Percentiles rank a stretch among this genome's conserved stretches.
Evolutionary conservation across 345 rosid species (phyloP).

Genomic region (Physaria fendleri): DNA sequence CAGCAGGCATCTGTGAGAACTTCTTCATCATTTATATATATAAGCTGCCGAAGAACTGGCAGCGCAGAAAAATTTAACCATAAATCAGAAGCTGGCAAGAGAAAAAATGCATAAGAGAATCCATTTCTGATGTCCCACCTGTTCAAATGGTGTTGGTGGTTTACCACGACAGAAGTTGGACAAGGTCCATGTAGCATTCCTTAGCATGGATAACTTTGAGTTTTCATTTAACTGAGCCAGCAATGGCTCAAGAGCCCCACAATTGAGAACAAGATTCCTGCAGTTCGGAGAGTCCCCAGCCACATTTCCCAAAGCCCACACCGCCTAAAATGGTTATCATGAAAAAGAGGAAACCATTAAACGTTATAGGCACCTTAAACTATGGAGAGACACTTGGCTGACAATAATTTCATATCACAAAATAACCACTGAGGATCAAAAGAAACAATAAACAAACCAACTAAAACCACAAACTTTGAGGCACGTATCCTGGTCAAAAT

Average conservation of each 20-base stretch:
- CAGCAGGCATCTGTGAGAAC: conserved; percentile 89
- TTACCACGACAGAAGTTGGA: conserved; percentile 73
- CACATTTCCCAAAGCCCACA: conserved; percentile 80
- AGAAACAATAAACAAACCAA: too few species aligned
- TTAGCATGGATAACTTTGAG: conserved; percentile 64
- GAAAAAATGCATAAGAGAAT: conserved; percentile 21
- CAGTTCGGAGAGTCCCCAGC: conserved; percentile 72
- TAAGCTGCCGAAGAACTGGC: conserved; percentile 66
- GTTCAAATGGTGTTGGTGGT: conserved; percentile 69
- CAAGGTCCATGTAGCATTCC: conserved; percentile 77
- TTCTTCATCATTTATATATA: conserved; percentile 71
- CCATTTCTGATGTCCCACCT: conserved; percentile 33
- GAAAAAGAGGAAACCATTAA: conserved; percentile 1
- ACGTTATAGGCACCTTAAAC: conserved; percentile 1
- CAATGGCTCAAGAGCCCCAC: conserved; percentile 60
- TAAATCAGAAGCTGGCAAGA: conserved; percentile 1
- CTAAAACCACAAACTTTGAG: not conserved
- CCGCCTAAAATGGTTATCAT: conserved; percentile 39
- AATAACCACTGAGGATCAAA: not conserved
- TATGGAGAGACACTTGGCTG: not conserved
- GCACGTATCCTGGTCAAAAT: not conserved
- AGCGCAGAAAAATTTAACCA: conserved; percentile 36
- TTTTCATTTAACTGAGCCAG: conserved; percentile 58
- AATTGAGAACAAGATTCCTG: conserved; percentile 63
- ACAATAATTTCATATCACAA: not conserved